Percentiles rank a stretch among this genome's conserved stretches.
These are phyloP conservation scores for Pisolithus microcarpus DNA, from an alignment of 768 basidiomycete genomes.

Conservation along the genomic window DNA sequence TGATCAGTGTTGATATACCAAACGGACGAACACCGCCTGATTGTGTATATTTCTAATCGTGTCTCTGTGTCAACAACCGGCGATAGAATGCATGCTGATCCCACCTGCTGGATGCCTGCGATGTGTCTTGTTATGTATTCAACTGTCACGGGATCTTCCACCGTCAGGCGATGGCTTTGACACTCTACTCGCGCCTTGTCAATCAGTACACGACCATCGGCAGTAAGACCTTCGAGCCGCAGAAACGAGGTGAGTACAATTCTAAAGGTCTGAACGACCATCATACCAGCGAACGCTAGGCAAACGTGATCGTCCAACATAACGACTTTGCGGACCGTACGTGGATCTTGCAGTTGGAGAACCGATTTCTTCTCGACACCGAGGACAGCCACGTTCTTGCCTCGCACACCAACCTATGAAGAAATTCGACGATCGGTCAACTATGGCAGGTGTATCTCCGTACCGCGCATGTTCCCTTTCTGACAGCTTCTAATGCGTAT, in stretches of 20 bases:
- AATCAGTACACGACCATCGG: slow-evolving; percentile 94
- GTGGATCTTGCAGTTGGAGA: slow-evolving; percentile 93
- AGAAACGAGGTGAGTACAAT: slow-evolving; percentile 7
- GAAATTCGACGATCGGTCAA: slow-evolving; percentile 2
- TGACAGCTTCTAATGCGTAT: slow-evolving; percentile 96
- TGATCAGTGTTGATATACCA: slow-evolving; percentile 92
- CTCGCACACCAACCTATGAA: slow-evolving; percentile 85
- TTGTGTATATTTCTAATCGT: slow-evolving; percentile 83
- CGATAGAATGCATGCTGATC: slow-evolving; percentile 9
- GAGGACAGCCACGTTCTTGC: slow-evolving; percentile 89
- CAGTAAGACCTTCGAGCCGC: slow-evolving; percentile 70
- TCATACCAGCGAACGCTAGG: slow-evolving; percentile 91
- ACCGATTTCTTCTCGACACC: slow-evolving; percentile 99
- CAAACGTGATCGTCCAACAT: slow-evolving; percentile 98
- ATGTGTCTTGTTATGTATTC: slow-evolving; percentile 98
- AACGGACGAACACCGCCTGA: slow-evolving; percentile 98
- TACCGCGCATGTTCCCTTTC: slow-evolving; percentile 96
- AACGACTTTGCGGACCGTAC: slow-evolving; percentile 95
- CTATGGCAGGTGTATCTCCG: slow-evolving; percentile 18
- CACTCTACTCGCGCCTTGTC: slow-evolving; percentile 98
- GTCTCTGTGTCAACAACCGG: background rate
- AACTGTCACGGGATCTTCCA: slow-evolving; percentile 96
- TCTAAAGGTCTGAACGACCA: background rate
- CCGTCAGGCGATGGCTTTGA: slow-evolving; percentile 92
- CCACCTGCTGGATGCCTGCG: slow-evolving; percentile 96